Evolutionary conservation across 2,329 filamentous ascomycete genomes (phyloP).

Genomic region (Alternaria novae-zelandiae): DNA sequence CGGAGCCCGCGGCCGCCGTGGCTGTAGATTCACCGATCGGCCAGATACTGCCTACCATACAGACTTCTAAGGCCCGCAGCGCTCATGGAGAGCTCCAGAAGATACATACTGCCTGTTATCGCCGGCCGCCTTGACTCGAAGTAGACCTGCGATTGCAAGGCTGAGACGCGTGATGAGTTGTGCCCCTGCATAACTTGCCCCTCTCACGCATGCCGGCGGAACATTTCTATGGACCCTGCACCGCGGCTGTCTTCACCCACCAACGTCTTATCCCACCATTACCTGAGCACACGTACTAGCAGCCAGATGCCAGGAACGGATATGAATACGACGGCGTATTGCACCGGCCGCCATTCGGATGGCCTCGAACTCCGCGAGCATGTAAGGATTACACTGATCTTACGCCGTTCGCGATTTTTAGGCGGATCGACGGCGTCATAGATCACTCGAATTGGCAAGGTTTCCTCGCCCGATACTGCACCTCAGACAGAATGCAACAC

Average conservation of each 20-base stretch:
- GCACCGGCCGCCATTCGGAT: neutral
- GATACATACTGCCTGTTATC: neutral
- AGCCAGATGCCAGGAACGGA: neutral
- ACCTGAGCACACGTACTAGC: neutral
- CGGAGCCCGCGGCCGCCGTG: constrained; percentile 2
- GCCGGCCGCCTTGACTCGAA: neutral
- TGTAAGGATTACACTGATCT: neutral
- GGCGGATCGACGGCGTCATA: constrained; percentile 40
- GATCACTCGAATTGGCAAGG: constrained; percentile 45
- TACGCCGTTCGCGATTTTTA: constrained; percentile 2
- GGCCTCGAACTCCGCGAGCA: neutral
- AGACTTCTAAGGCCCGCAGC: neutral
- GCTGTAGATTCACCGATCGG: neutral
- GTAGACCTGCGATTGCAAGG: neutral
- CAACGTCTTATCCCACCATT: neutral
- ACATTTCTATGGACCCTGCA: constrained; percentile 11
- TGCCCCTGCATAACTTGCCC: constrained; percentile 14
- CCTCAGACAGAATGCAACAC: constrained; percentile 38
- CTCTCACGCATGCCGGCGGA: neutral
- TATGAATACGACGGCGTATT: neutral
- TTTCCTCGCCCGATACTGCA: constrained; percentile 36
- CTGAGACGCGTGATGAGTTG: constrained; percentile 4
- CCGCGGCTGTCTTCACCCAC: constrained; percentile 2
- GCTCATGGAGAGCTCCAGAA: neutral
- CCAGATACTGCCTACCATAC: neutral